Evolutionary conservation across 306 rosid species (phyloP).

Genomic region (Fagus crenata): DNA sequence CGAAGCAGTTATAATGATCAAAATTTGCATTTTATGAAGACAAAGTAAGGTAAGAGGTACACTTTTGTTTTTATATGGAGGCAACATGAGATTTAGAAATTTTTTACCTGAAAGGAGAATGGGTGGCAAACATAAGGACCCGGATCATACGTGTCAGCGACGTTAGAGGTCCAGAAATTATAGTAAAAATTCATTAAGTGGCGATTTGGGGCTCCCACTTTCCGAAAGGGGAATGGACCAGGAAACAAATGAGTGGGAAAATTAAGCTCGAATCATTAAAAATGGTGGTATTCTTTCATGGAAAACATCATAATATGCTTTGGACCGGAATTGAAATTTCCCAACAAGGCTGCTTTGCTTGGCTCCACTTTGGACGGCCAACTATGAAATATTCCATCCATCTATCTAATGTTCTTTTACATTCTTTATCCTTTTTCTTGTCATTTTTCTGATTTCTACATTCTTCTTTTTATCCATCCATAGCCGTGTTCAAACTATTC

Average conservation of each 20-base stretch:
- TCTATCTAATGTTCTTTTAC: not conserved
- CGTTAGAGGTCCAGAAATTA: constrained; percentile 32
- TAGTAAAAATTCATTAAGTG: constrained; percentile 13
- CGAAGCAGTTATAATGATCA: constrained; percentile 11
- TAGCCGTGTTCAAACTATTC: too few species aligned
- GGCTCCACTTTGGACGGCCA: constrained; percentile 75
- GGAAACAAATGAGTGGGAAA: constrained; percentile 19
- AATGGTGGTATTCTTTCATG: constrained; percentile 37
- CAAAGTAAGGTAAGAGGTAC: constrained; percentile 13
- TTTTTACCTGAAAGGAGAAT: constrained; percentile 30
- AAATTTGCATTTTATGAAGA: not conserved
- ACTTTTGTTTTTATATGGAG: constrained; percentile 44
- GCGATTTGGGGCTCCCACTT: constrained; percentile 53
- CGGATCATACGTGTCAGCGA: constrained; percentile 35
- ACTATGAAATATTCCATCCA: constrained; percentile 21
- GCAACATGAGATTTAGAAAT: constrained; percentile 26
- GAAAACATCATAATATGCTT: constrained; percentile 64
- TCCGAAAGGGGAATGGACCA: constrained; percentile 72
- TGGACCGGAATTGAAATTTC: constrained; percentile 26
- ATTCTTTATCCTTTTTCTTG: too few species aligned
- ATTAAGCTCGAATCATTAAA: constrained; percentile 25
- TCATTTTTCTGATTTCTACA: too few species aligned
- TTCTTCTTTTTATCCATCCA: too few species aligned
- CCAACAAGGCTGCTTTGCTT: constrained; percentile 31
- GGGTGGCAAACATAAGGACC: constrained; percentile 77